Evolutionary conservation across 768 basidiomycete species (phyloP).

Genomic region (Dioszegia aurantiaca): DNA sequence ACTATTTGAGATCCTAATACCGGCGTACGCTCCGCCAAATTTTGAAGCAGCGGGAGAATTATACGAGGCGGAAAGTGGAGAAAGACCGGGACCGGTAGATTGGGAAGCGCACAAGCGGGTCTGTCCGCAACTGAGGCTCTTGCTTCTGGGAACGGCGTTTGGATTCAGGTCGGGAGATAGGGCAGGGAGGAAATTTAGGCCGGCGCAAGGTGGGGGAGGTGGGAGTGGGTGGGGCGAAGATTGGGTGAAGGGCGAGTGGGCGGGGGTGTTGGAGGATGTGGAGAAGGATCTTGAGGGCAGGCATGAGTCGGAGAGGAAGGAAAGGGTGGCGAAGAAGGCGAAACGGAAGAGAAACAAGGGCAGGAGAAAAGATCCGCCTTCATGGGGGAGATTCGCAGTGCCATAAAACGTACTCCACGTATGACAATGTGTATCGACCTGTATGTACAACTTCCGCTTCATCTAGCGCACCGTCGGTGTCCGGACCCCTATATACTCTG

Average conservation of each 20-base stretch:
- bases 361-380: conserved; percentile 44
- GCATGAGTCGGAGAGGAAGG: neutral
- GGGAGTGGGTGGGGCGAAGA: conserved; percentile 47
- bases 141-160: conserved; percentile 42
- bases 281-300: conserved; percentile 3
- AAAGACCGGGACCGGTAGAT: conserved; percentile 9
- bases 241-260: conserved; percentile 42
- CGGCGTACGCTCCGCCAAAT: conserved; percentile 36
- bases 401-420: neutral
- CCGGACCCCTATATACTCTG: too few relatives aligned
- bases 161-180: conserved; percentile 40
- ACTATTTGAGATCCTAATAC: conserved; percentile 39
- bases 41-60: conserved; percentile 3
- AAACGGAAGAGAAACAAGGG: conserved; percentile 26
- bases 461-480: neutral
- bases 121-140: conserved; percentile 36
- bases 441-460: conserved; percentile 9
- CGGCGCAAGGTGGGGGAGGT: conserved; percentile 31
- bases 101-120: conserved; percentile 15
- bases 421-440: neutral
- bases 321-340: conserved; percentile 7
- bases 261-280: conserved; percentile 17
- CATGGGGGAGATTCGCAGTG: conserved; percentile 28
- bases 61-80: conserved; percentile 4
- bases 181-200: conserved; percentile 48